phyloP scores from a whole-genome alignment of 495 filamentous ascomycete species.

The Penicillium soppii region DNA sequence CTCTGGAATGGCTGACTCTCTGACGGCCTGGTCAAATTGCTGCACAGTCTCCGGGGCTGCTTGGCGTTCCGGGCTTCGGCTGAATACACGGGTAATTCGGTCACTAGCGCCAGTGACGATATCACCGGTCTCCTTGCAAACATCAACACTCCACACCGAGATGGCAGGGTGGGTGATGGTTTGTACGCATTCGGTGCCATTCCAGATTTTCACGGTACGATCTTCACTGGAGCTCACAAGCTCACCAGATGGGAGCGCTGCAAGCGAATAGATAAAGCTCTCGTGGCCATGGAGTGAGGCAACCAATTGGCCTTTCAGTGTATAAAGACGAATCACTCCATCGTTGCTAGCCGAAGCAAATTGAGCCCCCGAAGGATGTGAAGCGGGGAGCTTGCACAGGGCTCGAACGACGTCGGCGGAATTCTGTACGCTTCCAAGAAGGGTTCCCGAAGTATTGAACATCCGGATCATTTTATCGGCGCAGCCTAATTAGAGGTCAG shows the following conservation, averaged over 20 bases:
- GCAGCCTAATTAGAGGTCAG: slow-evolving; percentile 49
- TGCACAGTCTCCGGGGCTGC: slow-evolving; percentile 59
- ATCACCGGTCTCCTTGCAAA: slow-evolving; percentile 77
- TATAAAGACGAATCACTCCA: slow-evolving; percentile 82
- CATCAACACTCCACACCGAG: slow-evolving; percentile 90
- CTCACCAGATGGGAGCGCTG: slow-evolving; percentile 74
- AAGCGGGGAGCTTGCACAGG: slow-evolving; percentile 74
- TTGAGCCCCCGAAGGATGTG: slow-evolving; percentile 75
- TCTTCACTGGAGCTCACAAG: slow-evolving; percentile 92
- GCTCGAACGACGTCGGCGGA: slow-evolving; percentile 80
- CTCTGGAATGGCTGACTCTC: slow-evolving; percentile 79
- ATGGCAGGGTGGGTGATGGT: slow-evolving; percentile 98
- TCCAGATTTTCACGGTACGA: slow-evolving; percentile 87
- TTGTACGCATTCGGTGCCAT: slow-evolving; percentile 76
- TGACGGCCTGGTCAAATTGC: slow-evolving; percentile 78
- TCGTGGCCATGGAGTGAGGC: slow-evolving; percentile 83
- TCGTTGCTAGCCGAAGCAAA: slow-evolving; percentile 91
- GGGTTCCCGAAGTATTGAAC: slow-evolving; percentile 65
- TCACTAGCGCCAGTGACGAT: slow-evolving; percentile 93
- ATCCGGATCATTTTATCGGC: slow-evolving; percentile 88
- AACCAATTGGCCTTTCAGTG: slow-evolving; percentile 67
- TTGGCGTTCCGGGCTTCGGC: slow-evolving; percentile 64
- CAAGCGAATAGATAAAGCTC: slow-evolving; percentile 91
- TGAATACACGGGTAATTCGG: slow-evolving; percentile 82
- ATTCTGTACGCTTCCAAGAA: slow-evolving; percentile 66